phyloP scores from a whole-genome alignment of 768 basidiomycete genomes.

The Trametes gibbosa region DNA sequence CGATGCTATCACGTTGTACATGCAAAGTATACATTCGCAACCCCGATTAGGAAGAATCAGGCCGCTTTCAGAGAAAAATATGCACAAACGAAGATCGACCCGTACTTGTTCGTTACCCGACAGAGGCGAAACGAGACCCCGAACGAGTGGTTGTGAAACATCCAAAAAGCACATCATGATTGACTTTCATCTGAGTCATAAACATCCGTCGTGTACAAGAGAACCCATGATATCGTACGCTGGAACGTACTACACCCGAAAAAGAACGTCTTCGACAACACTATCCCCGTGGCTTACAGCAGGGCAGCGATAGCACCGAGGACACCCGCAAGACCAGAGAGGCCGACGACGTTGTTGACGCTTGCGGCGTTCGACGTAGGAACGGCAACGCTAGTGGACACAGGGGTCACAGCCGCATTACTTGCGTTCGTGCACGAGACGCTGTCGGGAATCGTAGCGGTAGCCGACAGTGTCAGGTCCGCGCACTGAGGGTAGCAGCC shows the following conservation, averaged over 20 bases:
- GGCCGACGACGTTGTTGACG: slow-evolving; percentile 2
- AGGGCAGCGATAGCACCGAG: slow-evolving; percentile 7
- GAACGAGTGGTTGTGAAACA: too few species aligned
- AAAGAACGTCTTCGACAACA: neutral
- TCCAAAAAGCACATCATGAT: too few species aligned
- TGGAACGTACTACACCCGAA: neutral
- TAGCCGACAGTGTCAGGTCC: slow-evolving; percentile 67
- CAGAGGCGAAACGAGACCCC: too few species aligned
- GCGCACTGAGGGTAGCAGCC: slow-evolving; percentile 54
- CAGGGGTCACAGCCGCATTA: slow-evolving; percentile 14
- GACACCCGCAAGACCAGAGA: slow-evolving; percentile 9
- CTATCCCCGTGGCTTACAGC: neutral
- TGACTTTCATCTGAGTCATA: too few species aligned
- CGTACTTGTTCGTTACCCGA: too few species aligned
- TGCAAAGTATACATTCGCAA: too few species aligned
- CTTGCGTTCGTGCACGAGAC: slow-evolving; percentile 36
- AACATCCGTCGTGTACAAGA: too few species aligned
- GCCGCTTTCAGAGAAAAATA: too few species aligned
- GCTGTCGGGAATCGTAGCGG: slow-evolving; percentile 46
- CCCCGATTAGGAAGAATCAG: too few species aligned
- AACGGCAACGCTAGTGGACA: neutral
- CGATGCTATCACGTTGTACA: too few species aligned
- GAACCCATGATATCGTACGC: too few species aligned
- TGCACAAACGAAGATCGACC: too few species aligned
- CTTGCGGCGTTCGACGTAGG: slow-evolving; percentile 5